Conservation (phyloP, 2,329 filamentous ascomycete genomes). For the Orbilia quercus region DNA sequence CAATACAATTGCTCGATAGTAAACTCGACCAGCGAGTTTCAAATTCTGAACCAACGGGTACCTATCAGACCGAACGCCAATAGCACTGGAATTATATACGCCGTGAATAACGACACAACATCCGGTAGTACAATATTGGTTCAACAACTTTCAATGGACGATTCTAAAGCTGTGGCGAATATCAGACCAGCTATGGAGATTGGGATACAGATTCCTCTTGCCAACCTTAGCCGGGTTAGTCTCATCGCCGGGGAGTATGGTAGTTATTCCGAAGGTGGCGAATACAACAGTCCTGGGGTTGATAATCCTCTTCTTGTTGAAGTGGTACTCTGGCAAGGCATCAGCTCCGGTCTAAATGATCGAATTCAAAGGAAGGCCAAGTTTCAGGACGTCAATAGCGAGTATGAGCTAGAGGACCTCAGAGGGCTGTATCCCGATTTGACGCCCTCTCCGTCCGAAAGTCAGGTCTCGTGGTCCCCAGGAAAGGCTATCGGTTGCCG, state of each 20-base stretch:
- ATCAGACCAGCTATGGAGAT: conserved; percentile 14
- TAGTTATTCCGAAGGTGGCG: not conserved
- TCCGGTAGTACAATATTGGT: not conserved
- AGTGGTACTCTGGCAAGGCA: conserved; percentile 16
- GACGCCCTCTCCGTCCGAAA: too few species aligned
- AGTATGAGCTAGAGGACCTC: conserved; percentile 12
- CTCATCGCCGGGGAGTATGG: not conserved
- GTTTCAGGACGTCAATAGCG: not conserved
- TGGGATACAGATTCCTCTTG: not conserved
- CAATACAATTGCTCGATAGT: conserved; percentile 20
- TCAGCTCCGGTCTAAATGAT: not conserved
- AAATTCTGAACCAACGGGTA: conserved; percentile 10
- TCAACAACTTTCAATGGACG: not conserved
- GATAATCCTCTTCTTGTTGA: conserved; percentile 8
- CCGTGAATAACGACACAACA: not conserved
- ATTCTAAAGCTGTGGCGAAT: not conserved
- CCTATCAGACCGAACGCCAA: not conserved
- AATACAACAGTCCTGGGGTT: conserved; percentile 1
- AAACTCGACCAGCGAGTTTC: conserved; percentile 8
- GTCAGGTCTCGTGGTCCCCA: not conserved
- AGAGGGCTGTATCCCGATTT: not conserved
- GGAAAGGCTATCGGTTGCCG: conserved; percentile 20
- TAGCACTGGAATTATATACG: not conserved
- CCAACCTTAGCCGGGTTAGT: not conserved
- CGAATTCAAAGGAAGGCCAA: not conserved